Conservation (phyloP, 169 alveolate genomes). For the Blepharisma undulans region DNA sequence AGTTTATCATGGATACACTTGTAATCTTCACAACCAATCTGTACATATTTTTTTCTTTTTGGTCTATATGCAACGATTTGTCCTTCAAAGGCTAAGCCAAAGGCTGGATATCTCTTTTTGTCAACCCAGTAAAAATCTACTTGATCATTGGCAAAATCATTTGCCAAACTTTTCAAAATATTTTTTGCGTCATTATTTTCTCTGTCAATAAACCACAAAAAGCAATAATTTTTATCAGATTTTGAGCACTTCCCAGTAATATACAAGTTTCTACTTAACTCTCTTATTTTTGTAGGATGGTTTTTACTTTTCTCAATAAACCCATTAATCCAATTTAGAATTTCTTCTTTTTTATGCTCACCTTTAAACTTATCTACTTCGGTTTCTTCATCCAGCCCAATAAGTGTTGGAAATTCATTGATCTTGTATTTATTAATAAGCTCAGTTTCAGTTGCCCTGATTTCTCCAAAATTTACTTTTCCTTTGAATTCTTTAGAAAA, state of each 20-base stretch:
- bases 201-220: background rate
- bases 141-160: constrained; percentile 26
- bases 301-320: background rate
- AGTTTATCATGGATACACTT: background rate
- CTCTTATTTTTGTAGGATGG: background rate
- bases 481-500: constrained; percentile 66
- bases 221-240: constrained; percentile 2
- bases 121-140: constrained; percentile 21
- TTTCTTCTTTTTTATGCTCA: constrained; percentile 55
- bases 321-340: background rate
- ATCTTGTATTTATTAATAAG: constrained; percentile 54
- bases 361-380: constrained; percentile 60
- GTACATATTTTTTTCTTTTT: background rate
- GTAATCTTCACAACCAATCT: background rate
- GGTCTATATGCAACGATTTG: background rate
- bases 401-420: constrained; percentile 65
- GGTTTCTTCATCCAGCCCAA: constrained; percentile 51
- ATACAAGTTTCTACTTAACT: background rate
- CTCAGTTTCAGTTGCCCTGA: constrained; percentile 67
- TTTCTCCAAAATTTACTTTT: constrained; percentile 72
- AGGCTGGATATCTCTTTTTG: background rate
- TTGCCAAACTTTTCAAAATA: background rate
- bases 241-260: background rate
- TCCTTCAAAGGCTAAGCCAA: background rate
- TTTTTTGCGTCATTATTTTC: background rate